These are phyloP conservation scores for Daedaleopsis sinensis DNA, from an alignment of 768 basidiomycete species.

Conservation along the genomic window DNA sequence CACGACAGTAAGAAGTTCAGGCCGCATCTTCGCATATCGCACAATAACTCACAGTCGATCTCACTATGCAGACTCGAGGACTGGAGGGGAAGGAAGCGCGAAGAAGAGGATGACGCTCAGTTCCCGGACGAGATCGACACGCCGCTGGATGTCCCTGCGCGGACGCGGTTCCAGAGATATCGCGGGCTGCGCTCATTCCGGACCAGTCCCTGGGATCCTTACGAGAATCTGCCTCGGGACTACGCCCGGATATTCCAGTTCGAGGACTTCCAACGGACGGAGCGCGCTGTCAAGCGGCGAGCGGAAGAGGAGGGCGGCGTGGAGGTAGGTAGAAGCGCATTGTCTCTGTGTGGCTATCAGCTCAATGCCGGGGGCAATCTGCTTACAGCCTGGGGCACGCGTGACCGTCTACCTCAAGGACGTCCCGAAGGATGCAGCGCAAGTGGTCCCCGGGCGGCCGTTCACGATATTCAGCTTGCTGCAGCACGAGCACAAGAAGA, in stretches of 20 bases:
- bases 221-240: conserved; percentile 91
- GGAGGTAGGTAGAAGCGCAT: conserved; percentile 50
- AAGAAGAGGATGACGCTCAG: conserved; percentile 79
- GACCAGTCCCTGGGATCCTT: conserved; percentile 97
- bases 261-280: conserved; percentile 90
- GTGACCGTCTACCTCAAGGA: conserved; percentile 78
- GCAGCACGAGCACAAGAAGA: conserved; percentile 95
- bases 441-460: conserved; percentile 40
- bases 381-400: conserved; percentile 71
- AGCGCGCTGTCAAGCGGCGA: conserved; percentile 65
- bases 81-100: conserved; percentile 70
- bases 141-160: conserved; percentile 80
- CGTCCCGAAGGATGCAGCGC: conserved; percentile 64
- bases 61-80: conserved; percentile 53
- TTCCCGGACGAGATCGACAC: conserved; percentile 99
- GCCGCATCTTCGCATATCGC: conserved; percentile 5
- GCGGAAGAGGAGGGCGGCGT: conserved; percentile 67
- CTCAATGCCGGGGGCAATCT: background rate
- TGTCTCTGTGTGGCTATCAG: background rate
- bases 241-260: conserved; percentile 97
- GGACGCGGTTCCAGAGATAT: conserved; percentile 86
- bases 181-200: conserved; percentile 91
- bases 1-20: conserved; percentile 65
- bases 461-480: conserved; percentile 80
- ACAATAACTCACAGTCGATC: conserved; percentile 8